These are phyloP conservation scores for Mollisia scopiformis DNA, from an alignment of 2,329 filamentous ascomycete species.

Conservation along the genomic window DNA sequence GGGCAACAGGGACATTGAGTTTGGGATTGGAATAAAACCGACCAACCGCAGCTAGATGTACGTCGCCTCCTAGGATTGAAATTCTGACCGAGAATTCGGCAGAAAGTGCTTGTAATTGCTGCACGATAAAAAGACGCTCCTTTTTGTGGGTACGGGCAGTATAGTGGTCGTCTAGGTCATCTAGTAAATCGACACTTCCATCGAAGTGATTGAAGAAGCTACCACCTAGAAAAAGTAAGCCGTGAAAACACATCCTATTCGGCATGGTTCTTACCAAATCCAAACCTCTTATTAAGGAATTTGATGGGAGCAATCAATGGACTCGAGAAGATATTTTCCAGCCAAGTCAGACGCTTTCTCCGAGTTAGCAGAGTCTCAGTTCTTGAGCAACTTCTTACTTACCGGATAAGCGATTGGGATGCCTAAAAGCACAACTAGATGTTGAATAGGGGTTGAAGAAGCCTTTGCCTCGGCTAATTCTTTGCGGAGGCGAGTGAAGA, in stretches of 20 bases:
- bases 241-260: not conserved
- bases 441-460: constrained; percentile 78
- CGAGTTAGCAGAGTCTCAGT: constrained; percentile 6
- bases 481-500: constrained; percentile 75
- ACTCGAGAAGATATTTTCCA: constrained; percentile 88
- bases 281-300: constrained; percentile 88
- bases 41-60: constrained; percentile 88
- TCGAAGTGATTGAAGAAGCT: constrained; percentile 93
- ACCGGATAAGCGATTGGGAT: constrained; percentile 85
- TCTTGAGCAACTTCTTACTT: constrained; percentile 37
- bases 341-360: constrained; percentile 80
- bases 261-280: constrained; percentile 55
- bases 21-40: constrained; percentile 93
- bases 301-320: constrained; percentile 88
- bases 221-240: constrained; percentile 53
- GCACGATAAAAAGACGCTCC: constrained; percentile 78
- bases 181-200: constrained; percentile 87
- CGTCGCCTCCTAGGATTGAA: constrained; percentile 92
- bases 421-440: constrained; percentile 84
- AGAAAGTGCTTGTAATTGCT: constrained; percentile 81
- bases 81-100: constrained; percentile 86
- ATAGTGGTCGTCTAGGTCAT: constrained; percentile 95
- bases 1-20: constrained; percentile 73
- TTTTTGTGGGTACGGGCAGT: constrained; percentile 89
- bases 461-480: constrained; percentile 72